Evolutionary conservation across 257 asterid species (phyloP).

Genomic region (Gentiana macrophylla): DNA sequence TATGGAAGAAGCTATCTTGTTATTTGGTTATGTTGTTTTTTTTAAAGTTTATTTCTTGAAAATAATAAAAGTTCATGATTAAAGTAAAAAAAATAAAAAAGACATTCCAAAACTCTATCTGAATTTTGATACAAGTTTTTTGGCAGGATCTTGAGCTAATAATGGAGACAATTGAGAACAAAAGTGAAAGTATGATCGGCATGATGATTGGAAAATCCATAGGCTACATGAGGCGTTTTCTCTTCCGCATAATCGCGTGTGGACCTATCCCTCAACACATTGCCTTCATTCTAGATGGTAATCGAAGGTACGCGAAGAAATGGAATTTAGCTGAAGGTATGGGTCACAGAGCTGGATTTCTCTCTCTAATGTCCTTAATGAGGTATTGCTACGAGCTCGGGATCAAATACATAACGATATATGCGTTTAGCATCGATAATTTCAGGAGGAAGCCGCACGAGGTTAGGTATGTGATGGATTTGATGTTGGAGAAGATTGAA

Average conservation of each 20-base stretch:
- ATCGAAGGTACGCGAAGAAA: conserved; percentile 56
- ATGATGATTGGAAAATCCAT: conserved; percentile 28
- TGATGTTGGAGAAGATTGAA: conserved; percentile 70
- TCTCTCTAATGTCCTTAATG: conserved; percentile 51
- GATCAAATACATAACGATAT: conserved; percentile 42
- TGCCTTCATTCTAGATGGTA: conserved; percentile 73
- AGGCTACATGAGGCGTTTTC: conserved; percentile 28
- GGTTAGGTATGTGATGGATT: conserved; percentile 49
- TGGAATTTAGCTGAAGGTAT: conserved; percentile 34
- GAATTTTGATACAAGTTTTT: neutral
- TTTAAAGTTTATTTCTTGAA: no score
- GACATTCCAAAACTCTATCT: neutral
- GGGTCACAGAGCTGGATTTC: conserved; percentile 67
- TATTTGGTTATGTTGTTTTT: no score
- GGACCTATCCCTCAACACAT: conserved; percentile 65
- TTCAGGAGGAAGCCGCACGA: conserved; percentile 63
- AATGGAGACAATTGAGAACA: conserved; percentile 22
- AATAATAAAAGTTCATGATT: no score
- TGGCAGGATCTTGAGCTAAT: neutral
- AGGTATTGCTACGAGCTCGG: conserved; percentile 66
- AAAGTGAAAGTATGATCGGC: conserved; percentile 11
- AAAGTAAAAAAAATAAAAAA: no score
- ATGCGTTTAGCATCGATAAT: conserved; percentile 80
- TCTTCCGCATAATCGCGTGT: conserved; percentile 33
- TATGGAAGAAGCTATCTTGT: no score